Evolutionary conservation across 2,329 filamentous ascomycete genomes (phyloP).

Genomic region (Colletotrichum sp.): DNA sequence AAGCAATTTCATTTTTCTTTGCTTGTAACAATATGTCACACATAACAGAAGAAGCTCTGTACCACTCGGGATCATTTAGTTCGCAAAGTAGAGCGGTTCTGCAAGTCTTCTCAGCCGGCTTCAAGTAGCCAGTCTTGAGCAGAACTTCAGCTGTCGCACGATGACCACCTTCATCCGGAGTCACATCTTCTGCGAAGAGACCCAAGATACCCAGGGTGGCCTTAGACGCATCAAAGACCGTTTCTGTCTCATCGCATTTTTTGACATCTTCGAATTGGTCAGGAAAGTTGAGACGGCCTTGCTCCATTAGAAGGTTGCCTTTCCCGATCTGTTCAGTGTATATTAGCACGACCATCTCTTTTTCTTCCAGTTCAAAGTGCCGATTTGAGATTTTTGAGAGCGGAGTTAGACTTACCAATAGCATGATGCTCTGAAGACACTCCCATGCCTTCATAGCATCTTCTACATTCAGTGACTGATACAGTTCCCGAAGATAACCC

Average conservation of each 20-base stretch:
- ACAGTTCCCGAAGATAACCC: background rate
- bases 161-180: background rate
- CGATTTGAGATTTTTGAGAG: background rate
- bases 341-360: background rate
- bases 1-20: background rate
- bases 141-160: background rate
- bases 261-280: background rate
- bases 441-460: background rate
- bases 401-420: background rate
- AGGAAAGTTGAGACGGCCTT: background rate
- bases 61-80: background rate
- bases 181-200: background rate
- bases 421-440: background rate
- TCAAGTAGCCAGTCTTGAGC: background rate
- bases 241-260: background rate
- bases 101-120: background rate
- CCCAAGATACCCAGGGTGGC: background rate
- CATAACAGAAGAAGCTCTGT: background rate
- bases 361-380: background rate
- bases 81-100: background rate
- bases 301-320: background rate
- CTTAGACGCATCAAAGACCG: background rate
- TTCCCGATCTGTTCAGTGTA: background rate
- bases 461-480: background rate
- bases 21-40: background rate